Conservation (phyloP, 805 yeast genomes). For the Blastobotrys muscicola region DNA sequence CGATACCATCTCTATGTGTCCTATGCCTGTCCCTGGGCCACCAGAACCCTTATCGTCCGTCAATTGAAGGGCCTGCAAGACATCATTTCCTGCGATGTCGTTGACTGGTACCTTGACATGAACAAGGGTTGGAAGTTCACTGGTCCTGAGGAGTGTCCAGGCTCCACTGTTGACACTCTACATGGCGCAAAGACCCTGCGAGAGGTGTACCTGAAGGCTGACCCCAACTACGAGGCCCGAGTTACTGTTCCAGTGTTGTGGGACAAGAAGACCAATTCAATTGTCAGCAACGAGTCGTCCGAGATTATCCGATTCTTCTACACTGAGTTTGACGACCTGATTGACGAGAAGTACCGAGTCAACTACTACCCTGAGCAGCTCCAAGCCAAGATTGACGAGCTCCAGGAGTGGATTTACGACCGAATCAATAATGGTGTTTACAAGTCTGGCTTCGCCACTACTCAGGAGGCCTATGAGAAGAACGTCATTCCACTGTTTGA, state of each 20-base stretch:
- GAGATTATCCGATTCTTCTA: conserved; percentile 83
- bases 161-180: conserved; percentile 46
- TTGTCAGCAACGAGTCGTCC: conserved; percentile 86
- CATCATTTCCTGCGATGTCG: conserved; percentile 49
- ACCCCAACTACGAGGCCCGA: conserved; percentile 70
- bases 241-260: conserved; percentile 90
- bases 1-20: conserved; percentile 86
- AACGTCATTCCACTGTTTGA: conserved; percentile 56
- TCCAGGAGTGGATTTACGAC: conserved; percentile 77
- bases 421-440: conserved; percentile 88
- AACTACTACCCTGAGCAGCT: conserved; percentile 55
- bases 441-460: conserved; percentile 82
- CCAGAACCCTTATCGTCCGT: conserved; percentile 67
- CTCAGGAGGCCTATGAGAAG: conserved; percentile 70
- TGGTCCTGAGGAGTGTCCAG: conserved; percentile 34
- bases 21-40: conserved; percentile 95
- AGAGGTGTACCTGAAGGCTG: conserved; percentile 65
- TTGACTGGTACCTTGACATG: conserved; percentile 82
- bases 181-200: conserved; percentile 52
- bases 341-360: conserved; percentile 39
- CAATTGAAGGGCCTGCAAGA: conserved; percentile 61
- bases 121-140: conserved; percentile 80
- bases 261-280: conserved; percentile 74
- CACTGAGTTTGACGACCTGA: conserved; percentile 48
- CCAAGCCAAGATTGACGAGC: conserved; percentile 53